A percentile compares a stretch with the other conserved stretches of the same genome.
phyloP scores from a whole-genome alignment of 2,329 filamentous ascomycete species.

The Aspergillus sclerotialis region DNA sequence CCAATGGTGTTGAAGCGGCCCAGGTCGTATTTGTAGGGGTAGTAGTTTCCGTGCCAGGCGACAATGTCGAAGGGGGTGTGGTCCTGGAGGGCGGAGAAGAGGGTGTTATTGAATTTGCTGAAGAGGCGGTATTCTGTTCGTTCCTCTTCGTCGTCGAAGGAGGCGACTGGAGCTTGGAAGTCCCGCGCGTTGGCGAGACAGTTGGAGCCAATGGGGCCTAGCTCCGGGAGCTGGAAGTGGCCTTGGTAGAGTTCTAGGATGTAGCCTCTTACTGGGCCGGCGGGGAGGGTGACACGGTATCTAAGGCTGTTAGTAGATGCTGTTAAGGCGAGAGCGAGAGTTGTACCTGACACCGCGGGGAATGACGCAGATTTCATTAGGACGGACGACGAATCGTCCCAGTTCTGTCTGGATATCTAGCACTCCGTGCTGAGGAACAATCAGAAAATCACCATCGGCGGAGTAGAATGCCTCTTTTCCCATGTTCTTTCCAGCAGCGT shows the following conservation, averaged over 20 bases:
- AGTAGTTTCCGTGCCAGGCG: conserved; percentile 74
- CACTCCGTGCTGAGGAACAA: conserved; percentile 67
- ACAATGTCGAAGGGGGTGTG: conserved; percentile 75
- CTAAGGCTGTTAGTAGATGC: conserved; percentile 17
- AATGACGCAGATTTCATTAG: conserved; percentile 71
- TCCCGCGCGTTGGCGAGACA: conserved; percentile 68
- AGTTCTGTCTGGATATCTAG: conserved; percentile 73
- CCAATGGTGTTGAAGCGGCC: conserved; percentile 70
- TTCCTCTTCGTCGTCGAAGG: conserved; percentile 55
- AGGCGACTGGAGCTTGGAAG: conserved; percentile 65
- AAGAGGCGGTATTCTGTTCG: conserved; percentile 48
- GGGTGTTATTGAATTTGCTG: conserved; percentile 60
- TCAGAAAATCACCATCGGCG: conserved; percentile 70
- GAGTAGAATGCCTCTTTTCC: conserved; percentile 73
- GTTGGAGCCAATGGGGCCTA: conserved; percentile 67
- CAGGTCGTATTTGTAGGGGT: conserved; percentile 75
- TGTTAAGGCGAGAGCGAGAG: neutral
- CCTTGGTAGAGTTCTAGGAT: conserved; percentile 68
- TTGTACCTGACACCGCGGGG: conserved; percentile 59
- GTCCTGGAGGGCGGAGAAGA: conserved; percentile 59
- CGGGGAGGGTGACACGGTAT: conserved; percentile 62
- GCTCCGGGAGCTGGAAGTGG: conserved; percentile 64
- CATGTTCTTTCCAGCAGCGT: conserved; percentile 74
- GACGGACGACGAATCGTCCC: conserved; percentile 65
- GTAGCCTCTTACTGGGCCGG: conserved; percentile 61